Evolutionary conservation across 1,284 basidiomycete genomes (phyloP).

Genomic region (Veloporphyrellus conicus): DNA sequence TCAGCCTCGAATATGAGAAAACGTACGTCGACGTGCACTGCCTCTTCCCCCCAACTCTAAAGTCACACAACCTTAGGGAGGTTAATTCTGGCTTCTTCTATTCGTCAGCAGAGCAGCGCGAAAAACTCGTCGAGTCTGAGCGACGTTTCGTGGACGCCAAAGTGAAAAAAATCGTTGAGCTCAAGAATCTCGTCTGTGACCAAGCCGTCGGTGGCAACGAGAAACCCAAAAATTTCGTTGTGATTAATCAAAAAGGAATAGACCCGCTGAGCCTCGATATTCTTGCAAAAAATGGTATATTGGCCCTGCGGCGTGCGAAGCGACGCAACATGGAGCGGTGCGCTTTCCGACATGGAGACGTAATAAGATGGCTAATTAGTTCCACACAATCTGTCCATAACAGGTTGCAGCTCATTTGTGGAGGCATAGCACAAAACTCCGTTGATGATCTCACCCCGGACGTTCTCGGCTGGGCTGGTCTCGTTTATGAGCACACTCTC

Average conservation of each 20-base stretch:
- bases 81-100: slow-evolving; percentile 99
- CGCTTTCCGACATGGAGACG: slow-evolving; percentile 20
- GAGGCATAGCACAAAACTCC: slow-evolving; percentile 95
- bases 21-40: slow-evolving; percentile 61
- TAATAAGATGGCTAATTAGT: slow-evolving; percentile 26
- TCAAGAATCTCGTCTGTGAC: slow-evolving; percentile 96
- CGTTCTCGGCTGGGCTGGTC: slow-evolving; percentile 92
- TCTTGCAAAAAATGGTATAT: slow-evolving; percentile 93
- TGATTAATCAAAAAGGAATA: slow-evolving; percentile 99
- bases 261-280: slow-evolving; percentile 97
- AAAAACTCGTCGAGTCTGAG: slow-evolving; percentile 98
- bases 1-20: slow-evolving; percentile 98
- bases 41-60: slow-evolving; percentile 16
- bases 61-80: slow-evolving; percentile 58
- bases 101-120: slow-evolving; percentile 95
- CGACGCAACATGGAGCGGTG: slow-evolving; percentile 96
- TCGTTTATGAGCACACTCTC: slow-evolving; percentile 98
- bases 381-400: slow-evolving; percentile 12
- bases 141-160: slow-evolving; percentile 92
- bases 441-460: slow-evolving; percentile 93
- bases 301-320: slow-evolving; percentile 94
- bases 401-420: slow-evolving; percentile 89
- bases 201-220: slow-evolving; percentile 77
- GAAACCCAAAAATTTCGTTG: slow-evolving; percentile 84
- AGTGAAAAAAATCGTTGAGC: slow-evolving; percentile 93